phyloP scores from a whole-genome alignment of 768 basidiomycete genomes.

The Lanmaoa pseudosensibilis region DNA sequence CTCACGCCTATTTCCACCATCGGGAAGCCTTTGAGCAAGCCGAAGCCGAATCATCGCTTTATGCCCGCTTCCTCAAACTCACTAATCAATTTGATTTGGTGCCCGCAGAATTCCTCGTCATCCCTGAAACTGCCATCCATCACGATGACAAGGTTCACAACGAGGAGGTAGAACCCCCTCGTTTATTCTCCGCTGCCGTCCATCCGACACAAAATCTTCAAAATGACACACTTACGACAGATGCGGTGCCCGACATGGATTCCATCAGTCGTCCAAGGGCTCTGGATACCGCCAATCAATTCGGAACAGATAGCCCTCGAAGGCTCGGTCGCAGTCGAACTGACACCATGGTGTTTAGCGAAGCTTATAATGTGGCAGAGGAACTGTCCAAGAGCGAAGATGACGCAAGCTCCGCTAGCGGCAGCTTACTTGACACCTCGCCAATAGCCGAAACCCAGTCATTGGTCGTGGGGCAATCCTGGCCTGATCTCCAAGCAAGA shows the following conservation, averaged over 20 bases:
- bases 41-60: slow-evolving; percentile 87
- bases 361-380: slow-evolving; percentile 39
- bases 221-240: slow-evolving; percentile 11
- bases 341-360: slow-evolving; percentile 73
- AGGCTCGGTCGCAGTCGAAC: slow-evolving; percentile 57
- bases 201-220: slow-evolving; percentile 28
- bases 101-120: slow-evolving; percentile 79
- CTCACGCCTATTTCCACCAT: slow-evolving; percentile 95
- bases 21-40: slow-evolving; percentile 88
- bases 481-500: slow-evolving; percentile 11
- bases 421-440: slow-evolving; percentile 12
- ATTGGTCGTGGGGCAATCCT: slow-evolving; percentile 3
- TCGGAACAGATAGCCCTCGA: slow-evolving; percentile 41
- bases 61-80: slow-evolving; percentile 85
- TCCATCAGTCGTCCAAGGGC: slow-evolving; percentile 21
- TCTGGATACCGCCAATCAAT: slow-evolving; percentile 12
- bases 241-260: slow-evolving; percentile 5
- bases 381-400: slow-evolving; percentile 35
- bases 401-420: not conserved
- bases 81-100: slow-evolving; percentile 81
- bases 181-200: slow-evolving; percentile 42
- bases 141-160: slow-evolving; percentile 28
- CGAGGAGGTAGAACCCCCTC: slow-evolving; percentile 40
- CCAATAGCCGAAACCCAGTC: slow-evolving; percentile 14
- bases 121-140: slow-evolving; percentile 48